These are phyloP conservation scores for Gossypium armourianum DNA, from an alignment of 441 rosid genomes.

Conservation along the genomic window DNA sequence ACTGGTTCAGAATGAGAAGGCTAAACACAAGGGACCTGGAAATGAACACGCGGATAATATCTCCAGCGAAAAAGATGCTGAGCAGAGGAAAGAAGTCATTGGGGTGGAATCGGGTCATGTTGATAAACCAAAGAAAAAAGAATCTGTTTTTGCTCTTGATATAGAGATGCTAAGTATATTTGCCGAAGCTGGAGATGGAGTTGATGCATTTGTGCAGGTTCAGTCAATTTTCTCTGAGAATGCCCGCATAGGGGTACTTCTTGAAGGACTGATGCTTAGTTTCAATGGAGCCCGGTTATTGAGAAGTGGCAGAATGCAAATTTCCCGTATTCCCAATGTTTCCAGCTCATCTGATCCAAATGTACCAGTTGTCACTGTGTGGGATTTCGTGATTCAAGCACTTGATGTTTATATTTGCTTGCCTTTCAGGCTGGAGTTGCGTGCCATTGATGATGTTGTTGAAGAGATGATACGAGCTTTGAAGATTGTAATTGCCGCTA, in stretches of 20 bases:
- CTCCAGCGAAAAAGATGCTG: constrained; percentile 33
- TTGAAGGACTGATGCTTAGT: constrained; percentile 74
- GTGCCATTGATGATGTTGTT: constrained; percentile 91
- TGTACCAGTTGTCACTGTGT: constrained; percentile 22
- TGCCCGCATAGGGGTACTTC: constrained; percentile 88
- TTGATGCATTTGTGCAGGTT: constrained; percentile 63
- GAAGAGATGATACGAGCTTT: constrained; percentile 91
- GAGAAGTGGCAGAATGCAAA: constrained; percentile 85
- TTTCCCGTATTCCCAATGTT: constrained; percentile 74
- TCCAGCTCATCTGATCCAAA: constrained; percentile 48
- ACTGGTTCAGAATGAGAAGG: constrained; percentile 51
- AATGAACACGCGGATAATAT: constrained; percentile 29
- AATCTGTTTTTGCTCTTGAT: constrained; percentile 87
- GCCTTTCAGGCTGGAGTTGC: constrained; percentile 88
- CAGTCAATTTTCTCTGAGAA: constrained; percentile 98
- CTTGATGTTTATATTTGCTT: constrained; percentile 74
- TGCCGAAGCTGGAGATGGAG: constrained; percentile 92
- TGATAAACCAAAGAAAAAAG: constrained; percentile 69
- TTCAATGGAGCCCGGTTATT: constrained; percentile 68
- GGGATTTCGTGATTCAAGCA: constrained; percentile 99
- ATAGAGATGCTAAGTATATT: constrained; percentile 69
- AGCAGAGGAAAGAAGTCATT: constrained; percentile 37
- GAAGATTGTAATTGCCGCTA: constrained; percentile 67
- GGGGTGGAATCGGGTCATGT: constrained; percentile 34
- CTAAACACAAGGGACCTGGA: constrained; percentile 41